phyloP scores from a whole-genome alignment of 495 filamentous ascomycete species.

The Penicillium desertorum region DNA sequence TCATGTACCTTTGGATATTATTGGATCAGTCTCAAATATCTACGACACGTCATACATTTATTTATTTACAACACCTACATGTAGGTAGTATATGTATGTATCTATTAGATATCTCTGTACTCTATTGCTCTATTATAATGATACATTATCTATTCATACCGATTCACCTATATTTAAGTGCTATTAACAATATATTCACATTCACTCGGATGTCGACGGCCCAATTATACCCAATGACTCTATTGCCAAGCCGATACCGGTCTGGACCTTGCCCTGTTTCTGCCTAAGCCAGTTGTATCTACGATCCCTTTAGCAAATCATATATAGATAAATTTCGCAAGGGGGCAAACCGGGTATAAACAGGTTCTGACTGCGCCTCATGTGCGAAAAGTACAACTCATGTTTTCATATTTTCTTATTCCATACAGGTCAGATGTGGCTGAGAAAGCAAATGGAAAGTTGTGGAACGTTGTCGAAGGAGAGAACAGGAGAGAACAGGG shows the following conservation, averaged over 20 bases:
- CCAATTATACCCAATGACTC: neutral
- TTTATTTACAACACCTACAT: too few species aligned
- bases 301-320: constrained; percentile 5
- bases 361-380: constrained; percentile 7
- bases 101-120: too few species aligned
- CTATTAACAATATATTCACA: neutral
- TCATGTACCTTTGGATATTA: constrained; percentile 5
- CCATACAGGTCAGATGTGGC: neutral
- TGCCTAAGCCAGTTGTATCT: constrained; percentile 1
- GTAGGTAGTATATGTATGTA: too few species aligned
- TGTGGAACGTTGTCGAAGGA: neutral
- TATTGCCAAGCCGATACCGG: neutral
- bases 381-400: neutral
- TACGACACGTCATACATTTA: constrained; percentile 29
- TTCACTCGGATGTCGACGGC: neutral
- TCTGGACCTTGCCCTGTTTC: neutral
- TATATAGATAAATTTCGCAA: neutral
- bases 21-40: constrained; percentile 16
- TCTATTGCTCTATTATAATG: too few species aligned
- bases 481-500: neutral
- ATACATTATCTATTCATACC: too few species aligned
- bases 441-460: constrained; percentile 2
- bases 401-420: neutral
- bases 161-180: neutral
- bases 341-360: constrained; percentile 1